Conservation (phyloP, 2,329 filamentous ascomycete genomes). For the Botrytis byssoidea region DNA sequence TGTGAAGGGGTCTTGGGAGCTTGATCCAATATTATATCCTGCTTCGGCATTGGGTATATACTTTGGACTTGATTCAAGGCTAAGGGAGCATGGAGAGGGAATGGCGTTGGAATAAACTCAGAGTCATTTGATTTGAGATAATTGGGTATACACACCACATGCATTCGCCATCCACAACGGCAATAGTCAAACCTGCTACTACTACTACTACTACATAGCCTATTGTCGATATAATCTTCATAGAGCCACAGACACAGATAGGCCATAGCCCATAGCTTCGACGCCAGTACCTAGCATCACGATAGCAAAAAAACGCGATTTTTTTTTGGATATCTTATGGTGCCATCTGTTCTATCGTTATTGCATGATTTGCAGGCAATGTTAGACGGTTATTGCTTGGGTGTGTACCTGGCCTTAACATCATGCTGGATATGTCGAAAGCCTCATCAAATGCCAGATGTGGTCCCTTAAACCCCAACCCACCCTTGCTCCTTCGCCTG, state of each 20-base stretch:
- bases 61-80: slow-evolving; percentile 11
- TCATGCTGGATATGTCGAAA: slow-evolving; percentile 12
- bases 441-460: slow-evolving; percentile 10
- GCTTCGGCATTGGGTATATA: background rate
- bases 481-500: slow-evolving; percentile 11
- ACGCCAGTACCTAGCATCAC: slow-evolving; percentile 70
- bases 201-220: slow-evolving; percentile 51
- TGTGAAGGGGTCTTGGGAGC: slow-evolving; percentile 4
- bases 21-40: slow-evolving; percentile 13
- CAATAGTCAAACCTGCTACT: slow-evolving; percentile 39
- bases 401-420: slow-evolving; percentile 15
- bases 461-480: slow-evolving; percentile 11
- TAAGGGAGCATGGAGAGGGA: slow-evolving; percentile 20
- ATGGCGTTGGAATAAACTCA: slow-evolving; percentile 16
- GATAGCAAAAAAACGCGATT: slow-evolving; percentile 64
- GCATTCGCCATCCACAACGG: slow-evolving; percentile 38
- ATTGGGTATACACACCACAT: slow-evolving; percentile 28
- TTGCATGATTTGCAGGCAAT: slow-evolving; percentile 29
- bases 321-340: slow-evolving; percentile 41
- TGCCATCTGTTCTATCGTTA: slow-evolving; percentile 38
- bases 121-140: slow-evolving; percentile 20
- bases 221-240: slow-evolving; percentile 67
- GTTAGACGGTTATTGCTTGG: slow-evolving; percentile 17
- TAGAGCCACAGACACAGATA: slow-evolving; percentile 53
- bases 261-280: slow-evolving; percentile 54